These are phyloP conservation scores for Dryadomyces quercus-mongolicae DNA, from an alignment of 2,329 filamentous ascomycete genomes.

Conservation along the genomic window DNA sequence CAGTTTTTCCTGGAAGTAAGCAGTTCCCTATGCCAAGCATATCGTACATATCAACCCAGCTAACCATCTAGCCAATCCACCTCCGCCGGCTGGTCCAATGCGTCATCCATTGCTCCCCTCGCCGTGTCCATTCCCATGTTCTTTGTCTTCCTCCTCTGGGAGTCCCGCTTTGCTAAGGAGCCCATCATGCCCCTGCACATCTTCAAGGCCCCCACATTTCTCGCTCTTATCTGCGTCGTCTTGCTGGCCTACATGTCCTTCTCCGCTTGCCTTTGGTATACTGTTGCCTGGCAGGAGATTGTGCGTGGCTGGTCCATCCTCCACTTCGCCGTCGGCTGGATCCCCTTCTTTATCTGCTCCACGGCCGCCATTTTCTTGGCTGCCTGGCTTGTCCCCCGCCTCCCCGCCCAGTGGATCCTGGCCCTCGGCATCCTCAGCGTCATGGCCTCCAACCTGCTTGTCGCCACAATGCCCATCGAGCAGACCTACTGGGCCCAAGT, in stretches of 20 bases:
- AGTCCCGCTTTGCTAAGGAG: conserved; percentile 3
- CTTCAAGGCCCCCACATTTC: conserved; percentile 10
- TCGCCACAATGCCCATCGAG: conserved; percentile 31
- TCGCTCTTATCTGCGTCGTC: conserved; percentile 6
- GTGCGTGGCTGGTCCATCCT: conserved; percentile 28
- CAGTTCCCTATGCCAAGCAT: conserved; percentile 4
- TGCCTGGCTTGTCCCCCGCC: conserved; percentile 31
- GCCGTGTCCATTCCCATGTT: conserved; percentile 9
- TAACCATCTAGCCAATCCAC: conserved; percentile 7
- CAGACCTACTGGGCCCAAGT: conserved; percentile 30
- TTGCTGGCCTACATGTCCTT: conserved; percentile 13
- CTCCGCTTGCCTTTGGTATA: conserved; percentile 13
- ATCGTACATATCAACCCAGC: too few relatives aligned
- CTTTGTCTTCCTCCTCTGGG: conserved; percentile 11
- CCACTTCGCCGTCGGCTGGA: conserved; percentile 24
- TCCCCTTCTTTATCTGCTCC: conserved; percentile 28
- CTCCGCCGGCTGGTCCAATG: conserved; percentile 6
- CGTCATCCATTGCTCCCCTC: conserved; percentile 8
- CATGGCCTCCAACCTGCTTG: conserved; percentile 19
- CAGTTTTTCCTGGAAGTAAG: conserved; percentile 12
- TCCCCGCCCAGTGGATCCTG: conserved; percentile 35
- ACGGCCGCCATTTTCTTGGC: conserved; percentile 25
- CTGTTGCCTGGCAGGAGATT: conserved; percentile 17
- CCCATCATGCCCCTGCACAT: conserved; percentile 13
- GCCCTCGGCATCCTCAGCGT: conserved; percentile 26